Conservation (phyloP, 129 eudicot genomes). For the Flaveria bidentis region DNA sequence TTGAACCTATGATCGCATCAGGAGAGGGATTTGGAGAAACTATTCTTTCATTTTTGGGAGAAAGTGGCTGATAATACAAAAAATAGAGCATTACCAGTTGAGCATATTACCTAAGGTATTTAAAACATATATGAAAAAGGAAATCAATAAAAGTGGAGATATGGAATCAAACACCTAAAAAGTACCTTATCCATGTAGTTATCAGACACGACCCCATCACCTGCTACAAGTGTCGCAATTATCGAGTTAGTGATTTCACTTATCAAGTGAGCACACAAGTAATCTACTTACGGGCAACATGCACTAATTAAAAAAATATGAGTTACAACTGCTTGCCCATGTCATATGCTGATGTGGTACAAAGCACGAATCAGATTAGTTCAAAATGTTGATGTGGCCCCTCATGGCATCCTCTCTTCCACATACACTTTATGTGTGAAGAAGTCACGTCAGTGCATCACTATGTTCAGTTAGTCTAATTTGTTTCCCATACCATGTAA, state of each 20-base stretch:
- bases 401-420: not conserved
- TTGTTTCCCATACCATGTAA: not conserved
- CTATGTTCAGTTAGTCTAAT: not conserved
- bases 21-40: conserved; percentile 66
- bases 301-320: not conserved
- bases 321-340: conserved; percentile 12
- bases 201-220: conserved; percentile 58
- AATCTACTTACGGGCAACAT: too few relatives aligned
- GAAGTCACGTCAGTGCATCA: not conserved
- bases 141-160: not conserved
- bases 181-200: conserved; percentile 67
- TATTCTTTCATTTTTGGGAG: conserved; percentile 82
- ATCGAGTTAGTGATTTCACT: not conserved
- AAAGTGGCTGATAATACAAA: conserved; percentile 58
- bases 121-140: conserved; percentile 18
- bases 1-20: conserved; percentile 60
- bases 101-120: conserved; percentile 32
- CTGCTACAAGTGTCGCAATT: conserved; percentile 38
- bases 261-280: conserved; percentile 3
- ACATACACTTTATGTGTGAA: too few relatives aligned
- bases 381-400: not conserved
- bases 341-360: conserved; percentile 14
- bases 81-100: conserved; percentile 6
- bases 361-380: conserved; percentile 5
- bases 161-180: not conserved